Evolutionary conservation across 2,329 filamentous ascomycete genomes (phyloP).

Genomic region (Fusarium caatingaense): DNA sequence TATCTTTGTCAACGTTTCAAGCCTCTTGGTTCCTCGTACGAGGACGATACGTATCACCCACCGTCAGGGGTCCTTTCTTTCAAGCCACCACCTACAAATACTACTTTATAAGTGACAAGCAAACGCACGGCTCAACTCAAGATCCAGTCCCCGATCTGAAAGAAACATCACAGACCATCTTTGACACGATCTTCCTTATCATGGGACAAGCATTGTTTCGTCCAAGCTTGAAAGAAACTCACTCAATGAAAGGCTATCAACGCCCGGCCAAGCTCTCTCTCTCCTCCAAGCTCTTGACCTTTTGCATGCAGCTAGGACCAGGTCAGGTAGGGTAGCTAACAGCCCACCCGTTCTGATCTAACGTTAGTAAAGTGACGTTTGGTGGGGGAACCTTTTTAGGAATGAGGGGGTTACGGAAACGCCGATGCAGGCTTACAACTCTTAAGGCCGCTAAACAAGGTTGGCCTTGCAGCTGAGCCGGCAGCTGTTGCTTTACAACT

Average conservation of each 20-base stretch:
- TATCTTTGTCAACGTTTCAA: background rate
- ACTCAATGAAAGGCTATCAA: slow-evolving; percentile 7
- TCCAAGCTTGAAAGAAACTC: slow-evolving; percentile 10
- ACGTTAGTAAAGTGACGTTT: slow-evolving; percentile 20
- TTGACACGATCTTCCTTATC: background rate
- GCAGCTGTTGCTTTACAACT: slow-evolving; percentile 4
- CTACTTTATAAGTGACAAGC: background rate
- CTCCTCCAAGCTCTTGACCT: background rate
- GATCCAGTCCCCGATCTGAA: slow-evolving; percentile 13
- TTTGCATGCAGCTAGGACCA: background rate
- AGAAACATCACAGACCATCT: slow-evolving; percentile 2
- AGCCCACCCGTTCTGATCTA: slow-evolving; percentile 10
- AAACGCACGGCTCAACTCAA: slow-evolving; percentile 20
- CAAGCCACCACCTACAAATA: slow-evolving; percentile 11
- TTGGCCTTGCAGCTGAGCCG: slow-evolving; percentile 39
- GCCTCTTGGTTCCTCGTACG: slow-evolving; percentile 14
- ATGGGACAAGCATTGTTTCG: background rate
- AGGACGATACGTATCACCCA: background rate
- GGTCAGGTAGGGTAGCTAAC: background rate
- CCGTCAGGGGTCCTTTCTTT: background rate
- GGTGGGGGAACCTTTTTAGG: slow-evolving; percentile 12
- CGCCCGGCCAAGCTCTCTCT: slow-evolving; percentile 1
- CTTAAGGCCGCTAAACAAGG: slow-evolving; percentile 23
- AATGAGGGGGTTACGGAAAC: slow-evolving; percentile 29
- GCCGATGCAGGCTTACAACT: slow-evolving; percentile 39